These are phyloP conservation scores for Hymenochaete sp. DNA, from an alignment of 1,284 basidiomycete species.

Conservation along the genomic window DNA sequence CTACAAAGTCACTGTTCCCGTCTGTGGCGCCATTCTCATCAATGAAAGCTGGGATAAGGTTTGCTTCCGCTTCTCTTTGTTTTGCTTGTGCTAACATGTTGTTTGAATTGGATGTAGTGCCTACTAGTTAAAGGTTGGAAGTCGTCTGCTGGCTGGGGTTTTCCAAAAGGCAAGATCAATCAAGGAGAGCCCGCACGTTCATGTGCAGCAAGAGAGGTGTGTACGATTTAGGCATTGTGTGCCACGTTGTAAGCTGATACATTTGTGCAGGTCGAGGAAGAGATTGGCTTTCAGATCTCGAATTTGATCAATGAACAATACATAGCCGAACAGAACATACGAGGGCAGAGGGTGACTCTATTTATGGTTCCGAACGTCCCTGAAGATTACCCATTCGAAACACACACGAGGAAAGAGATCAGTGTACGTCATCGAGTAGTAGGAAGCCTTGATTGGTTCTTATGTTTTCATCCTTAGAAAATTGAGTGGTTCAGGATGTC, in stretches of 20 bases:
- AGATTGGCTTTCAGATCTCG: conserved; percentile 85
- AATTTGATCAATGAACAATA: conserved; percentile 60
- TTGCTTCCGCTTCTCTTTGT: not conserved
- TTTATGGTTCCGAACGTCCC: conserved; percentile 90
- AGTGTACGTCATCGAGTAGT: conserved; percentile 48
- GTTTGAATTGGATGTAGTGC: conserved; percentile 42
- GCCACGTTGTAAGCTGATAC: conserved; percentile 8
- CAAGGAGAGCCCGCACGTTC: conserved; percentile 76
- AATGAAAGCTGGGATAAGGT: conserved; percentile 91
- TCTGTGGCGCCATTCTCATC: conserved; percentile 97
- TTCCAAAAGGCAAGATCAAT: conserved; percentile 99
- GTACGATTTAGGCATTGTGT: no score
- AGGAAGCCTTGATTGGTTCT: conserved; percentile 1
- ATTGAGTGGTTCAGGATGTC: conserved; percentile 93
- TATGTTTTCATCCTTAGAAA: conserved; percentile 45
- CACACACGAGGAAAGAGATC: conserved; percentile 96
- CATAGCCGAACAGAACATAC: conserved; percentile 82
- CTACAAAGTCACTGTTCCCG: conserved; percentile 96
- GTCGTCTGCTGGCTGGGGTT: conserved; percentile 92
- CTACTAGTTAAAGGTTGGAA: conserved; percentile 98
- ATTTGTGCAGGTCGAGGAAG: conserved; percentile 73
- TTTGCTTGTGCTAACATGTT: not conserved
- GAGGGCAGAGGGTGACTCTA: conserved; percentile 83
- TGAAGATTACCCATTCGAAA: conserved; percentile 85
- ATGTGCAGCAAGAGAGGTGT: conserved; percentile 87